Conservation (phyloP, 1,284 basidiomycete genomes). For the Pseudozyma sp. region DNA sequence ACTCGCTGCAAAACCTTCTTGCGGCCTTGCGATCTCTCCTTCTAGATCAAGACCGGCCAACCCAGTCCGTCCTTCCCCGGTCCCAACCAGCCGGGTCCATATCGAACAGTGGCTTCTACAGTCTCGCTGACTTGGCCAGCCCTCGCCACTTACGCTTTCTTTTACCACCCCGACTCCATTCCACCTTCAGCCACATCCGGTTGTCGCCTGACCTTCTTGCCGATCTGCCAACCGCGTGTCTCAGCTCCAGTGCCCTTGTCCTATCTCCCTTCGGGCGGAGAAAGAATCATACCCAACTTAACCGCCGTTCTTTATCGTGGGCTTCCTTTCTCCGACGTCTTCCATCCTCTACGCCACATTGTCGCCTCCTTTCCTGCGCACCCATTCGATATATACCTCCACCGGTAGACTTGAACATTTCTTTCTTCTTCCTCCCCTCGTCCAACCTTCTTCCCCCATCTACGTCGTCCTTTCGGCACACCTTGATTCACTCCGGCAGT, state of each 20-base stretch:
- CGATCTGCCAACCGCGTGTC: too few relatives aligned
- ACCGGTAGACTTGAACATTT: background rate
- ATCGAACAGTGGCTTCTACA: background rate
- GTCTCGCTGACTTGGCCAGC: background rate
- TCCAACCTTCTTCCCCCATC: background rate
- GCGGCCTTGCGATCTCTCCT: too few relatives aligned
- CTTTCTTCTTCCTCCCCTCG: background rate
- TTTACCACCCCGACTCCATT: background rate
- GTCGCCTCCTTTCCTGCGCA: slow-evolving; percentile 1
- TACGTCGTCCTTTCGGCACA: background rate
- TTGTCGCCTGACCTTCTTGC: too few relatives aligned
- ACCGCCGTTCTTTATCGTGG: background rate
- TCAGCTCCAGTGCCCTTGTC: too few relatives aligned
- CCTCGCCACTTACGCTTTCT: background rate
- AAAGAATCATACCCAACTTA: too few relatives aligned
- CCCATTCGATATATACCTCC: background rate
- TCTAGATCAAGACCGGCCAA: background rate
- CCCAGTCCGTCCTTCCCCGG: background rate
- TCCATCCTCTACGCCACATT: slow-evolving; percentile 2
- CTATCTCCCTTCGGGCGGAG: too few relatives aligned
- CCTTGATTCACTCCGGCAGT: slow-evolving; percentile 12
- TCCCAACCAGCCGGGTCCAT: background rate
- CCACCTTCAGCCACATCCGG: too few relatives aligned
- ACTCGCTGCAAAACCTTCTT: too few relatives aligned
- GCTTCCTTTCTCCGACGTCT: background rate